A percentile compares a stretch with the other conserved stretches of the same genome.
These are phyloP conservation scores for Serendipita sp. DNA, from an alignment of 768 basidiomycete genomes.

Conservation along the genomic window DNA sequence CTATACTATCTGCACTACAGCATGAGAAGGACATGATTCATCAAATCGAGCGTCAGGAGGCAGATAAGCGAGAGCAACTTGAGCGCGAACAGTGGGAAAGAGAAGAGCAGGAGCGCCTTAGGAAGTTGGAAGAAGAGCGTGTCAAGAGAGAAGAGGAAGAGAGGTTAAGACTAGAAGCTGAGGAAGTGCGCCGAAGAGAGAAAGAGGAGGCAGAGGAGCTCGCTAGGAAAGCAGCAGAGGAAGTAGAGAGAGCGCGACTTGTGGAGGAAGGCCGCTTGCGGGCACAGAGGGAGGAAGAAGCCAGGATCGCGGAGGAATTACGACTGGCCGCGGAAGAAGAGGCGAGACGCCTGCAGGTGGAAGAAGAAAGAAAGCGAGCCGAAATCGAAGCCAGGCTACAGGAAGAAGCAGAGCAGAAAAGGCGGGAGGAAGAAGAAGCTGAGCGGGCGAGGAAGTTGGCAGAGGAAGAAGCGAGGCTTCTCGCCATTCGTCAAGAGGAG, in stretches of 20 bases:
- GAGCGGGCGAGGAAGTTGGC: background rate
- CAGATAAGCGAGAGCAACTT: constrained; percentile 13
- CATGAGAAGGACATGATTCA: constrained; percentile 24
- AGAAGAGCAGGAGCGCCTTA: background rate
- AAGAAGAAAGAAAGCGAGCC: constrained; percentile 17
- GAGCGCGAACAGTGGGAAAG: constrained; percentile 9
- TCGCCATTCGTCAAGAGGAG: constrained; percentile 9
- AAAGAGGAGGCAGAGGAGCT: background rate
- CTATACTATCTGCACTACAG: constrained; percentile 23
- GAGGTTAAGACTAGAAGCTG: constrained; percentile 16
- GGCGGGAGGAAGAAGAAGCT: background rate
- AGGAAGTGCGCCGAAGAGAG: background rate
- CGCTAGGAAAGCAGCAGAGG: background rate
- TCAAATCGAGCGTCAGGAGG: constrained; percentile 10
- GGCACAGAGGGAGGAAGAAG: constrained; percentile 9
- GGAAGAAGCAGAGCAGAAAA: background rate
- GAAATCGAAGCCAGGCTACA: background rate
- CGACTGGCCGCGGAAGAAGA: constrained; percentile 11
- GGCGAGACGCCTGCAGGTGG: constrained; percentile 2
- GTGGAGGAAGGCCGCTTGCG: background rate
- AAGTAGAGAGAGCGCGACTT: background rate
- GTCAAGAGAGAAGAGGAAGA: constrained; percentile 19
- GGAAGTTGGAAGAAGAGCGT: background rate
- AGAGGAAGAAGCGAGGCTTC: background rate
- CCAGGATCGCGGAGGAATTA: constrained; percentile 15